Evolutionary conservation across 106 monocot genomes (phyloP).

Genomic region (Acorus calamus): DNA sequence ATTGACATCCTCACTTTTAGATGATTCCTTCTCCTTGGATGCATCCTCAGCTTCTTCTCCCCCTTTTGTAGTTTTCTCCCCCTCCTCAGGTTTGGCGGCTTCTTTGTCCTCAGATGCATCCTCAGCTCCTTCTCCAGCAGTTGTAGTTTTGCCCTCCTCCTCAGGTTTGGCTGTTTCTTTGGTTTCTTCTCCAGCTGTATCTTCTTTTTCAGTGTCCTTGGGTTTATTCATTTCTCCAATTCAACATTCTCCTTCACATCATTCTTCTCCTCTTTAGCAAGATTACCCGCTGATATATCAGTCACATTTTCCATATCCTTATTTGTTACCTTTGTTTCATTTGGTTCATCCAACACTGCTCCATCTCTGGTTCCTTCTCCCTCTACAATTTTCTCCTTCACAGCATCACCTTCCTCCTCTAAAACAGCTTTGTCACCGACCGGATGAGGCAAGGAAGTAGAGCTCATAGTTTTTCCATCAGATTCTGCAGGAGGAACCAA

Average conservation of each 20-base stretch:
- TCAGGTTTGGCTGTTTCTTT: slow-evolving; percentile 1
- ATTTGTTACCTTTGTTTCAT: slow-evolving; percentile 9
- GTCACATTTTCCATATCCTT: slow-evolving; percentile 8
- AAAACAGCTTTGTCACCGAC: slow-evolving; percentile 6
- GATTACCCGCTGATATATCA: neutral
- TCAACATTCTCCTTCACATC: neutral
- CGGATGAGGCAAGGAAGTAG: slow-evolving; percentile 7
- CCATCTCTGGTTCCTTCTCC: slow-evolving; percentile 7
- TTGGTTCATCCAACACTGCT: slow-evolving; percentile 5
- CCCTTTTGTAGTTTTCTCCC: neutral
- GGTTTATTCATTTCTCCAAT: neutral
- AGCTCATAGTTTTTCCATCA: slow-evolving; percentile 6
- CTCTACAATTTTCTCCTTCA: slow-evolving; percentile 8
- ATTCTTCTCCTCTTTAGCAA: slow-evolving; percentile 2
- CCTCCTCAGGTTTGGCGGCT: neutral
- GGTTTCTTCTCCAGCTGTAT: slow-evolving; percentile 7
- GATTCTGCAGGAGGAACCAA: slow-evolving; percentile 27
- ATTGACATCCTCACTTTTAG: slow-evolving; percentile 6
- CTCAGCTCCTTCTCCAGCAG: slow-evolving; percentile 7
- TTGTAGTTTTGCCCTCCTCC: slow-evolving; percentile 1
- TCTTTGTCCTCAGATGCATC: slow-evolving; percentile 12
- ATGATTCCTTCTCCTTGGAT: slow-evolving; percentile 13
- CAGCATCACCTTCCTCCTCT: slow-evolving; percentile 11
- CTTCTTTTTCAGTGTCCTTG: slow-evolving; percentile 2
- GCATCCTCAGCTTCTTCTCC: slow-evolving; percentile 1